Evolutionary conservation across 1,139 yeast genomes (phyloP).

Genomic region (Saccharomycopsis phalli): DNA sequence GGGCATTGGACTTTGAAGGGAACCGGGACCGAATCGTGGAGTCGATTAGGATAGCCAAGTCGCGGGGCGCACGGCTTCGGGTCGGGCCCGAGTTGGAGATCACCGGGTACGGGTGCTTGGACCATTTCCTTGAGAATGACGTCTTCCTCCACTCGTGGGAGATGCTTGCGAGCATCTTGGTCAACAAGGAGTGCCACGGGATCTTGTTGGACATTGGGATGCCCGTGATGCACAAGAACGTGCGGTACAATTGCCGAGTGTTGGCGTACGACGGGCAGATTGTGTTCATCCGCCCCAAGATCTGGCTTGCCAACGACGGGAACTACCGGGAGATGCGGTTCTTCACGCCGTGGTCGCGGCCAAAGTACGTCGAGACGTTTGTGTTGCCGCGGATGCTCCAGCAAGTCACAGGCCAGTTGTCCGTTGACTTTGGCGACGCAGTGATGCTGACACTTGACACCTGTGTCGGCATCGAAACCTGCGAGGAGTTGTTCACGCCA

Average conservation of each 20-base stretch:
- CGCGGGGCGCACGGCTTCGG: conserved; percentile 66
- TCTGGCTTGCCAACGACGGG: conserved; percentile 93
- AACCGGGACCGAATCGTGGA: conserved; percentile 83
- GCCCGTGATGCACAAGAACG: conserved; percentile 82
- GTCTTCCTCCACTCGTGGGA: conserved; percentile 91
- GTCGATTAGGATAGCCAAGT: conserved; percentile 70
- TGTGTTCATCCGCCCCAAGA: conserved; percentile 80
- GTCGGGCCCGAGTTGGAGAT: conserved; percentile 97
- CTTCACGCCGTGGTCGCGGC: conserved; percentile 88
- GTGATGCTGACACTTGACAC: conserved; percentile 77
- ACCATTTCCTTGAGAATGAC: conserved; percentile 89
- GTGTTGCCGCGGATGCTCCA: conserved; percentile 63
- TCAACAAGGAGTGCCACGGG: conserved; percentile 57
- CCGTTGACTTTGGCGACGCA: conserved; percentile 84
- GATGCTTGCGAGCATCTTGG: conserved; percentile 69
- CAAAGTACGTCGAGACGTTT: conserved; percentile 63
- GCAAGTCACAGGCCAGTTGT: conserved; percentile 51
- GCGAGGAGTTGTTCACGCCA: conserved; percentile 96
- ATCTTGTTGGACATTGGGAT: conserved; percentile 86
- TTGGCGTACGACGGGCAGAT: conserved; percentile 73
- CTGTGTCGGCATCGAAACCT: conserved; percentile 88
- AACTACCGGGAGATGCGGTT: conserved; percentile 96
- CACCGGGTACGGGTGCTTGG: conserved; percentile 92
- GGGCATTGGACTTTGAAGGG: conserved; percentile 98
- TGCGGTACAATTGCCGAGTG: conserved; percentile 85